Evolutionary conservation across 2,329 filamentous ascomycete genomes (phyloP), one percentile per base, ranked within the genome.

Genomic region (Leptographium galeiforme): DNA sequence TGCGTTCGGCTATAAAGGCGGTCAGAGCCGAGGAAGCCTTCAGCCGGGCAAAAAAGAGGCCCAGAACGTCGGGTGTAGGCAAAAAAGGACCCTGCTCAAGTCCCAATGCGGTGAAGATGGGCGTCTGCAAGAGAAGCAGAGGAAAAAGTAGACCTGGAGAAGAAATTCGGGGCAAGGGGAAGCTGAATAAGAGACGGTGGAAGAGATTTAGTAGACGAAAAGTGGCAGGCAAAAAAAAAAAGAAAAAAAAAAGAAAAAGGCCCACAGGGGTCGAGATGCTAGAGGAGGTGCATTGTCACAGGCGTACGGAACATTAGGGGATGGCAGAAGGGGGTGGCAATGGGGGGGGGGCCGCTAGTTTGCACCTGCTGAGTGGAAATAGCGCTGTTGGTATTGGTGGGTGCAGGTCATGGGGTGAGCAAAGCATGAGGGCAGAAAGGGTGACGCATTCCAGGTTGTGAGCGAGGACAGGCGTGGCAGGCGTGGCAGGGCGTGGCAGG

Each of bases 21-120:
- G 57, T 56, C 55, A 57, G 57, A 52, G 56, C 60, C 57, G 58
- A 59, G 54, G 50, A 54, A 52, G 58, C 56, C 51, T 41, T 30
- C 14, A 33, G 45, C 14, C 34, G 46, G 32, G n/a, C 12, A 13
- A 32, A 2, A 44, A 19, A 43, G n/a, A 32, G 48, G 8, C 30
- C 14, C 25, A 43, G 18, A 47, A 33, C 34, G 38, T n/a, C 33
- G 41, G 32, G n/a, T 11, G 36, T 7, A 43, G 5, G 18, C 16
- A 25, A 25, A 30, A 33, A 36, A n/a, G 39, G 10, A 8, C 10
- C 19, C 11, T 36, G 11, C 10, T 2, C 12, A 16, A 45, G 13
- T 30, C 19, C 43, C 43, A 45, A 49, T 49, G 39, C 4, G 36
- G 38, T 6, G 14, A 33, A 25, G 32, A 33, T 53, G 34, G 32